Percentiles rank a stretch among this genome's conserved stretches.
Evolutionary conservation across 176 grass and related monocot genomes (phyloP).

Genomic region (Dendrocalamus sinicus): DNA sequence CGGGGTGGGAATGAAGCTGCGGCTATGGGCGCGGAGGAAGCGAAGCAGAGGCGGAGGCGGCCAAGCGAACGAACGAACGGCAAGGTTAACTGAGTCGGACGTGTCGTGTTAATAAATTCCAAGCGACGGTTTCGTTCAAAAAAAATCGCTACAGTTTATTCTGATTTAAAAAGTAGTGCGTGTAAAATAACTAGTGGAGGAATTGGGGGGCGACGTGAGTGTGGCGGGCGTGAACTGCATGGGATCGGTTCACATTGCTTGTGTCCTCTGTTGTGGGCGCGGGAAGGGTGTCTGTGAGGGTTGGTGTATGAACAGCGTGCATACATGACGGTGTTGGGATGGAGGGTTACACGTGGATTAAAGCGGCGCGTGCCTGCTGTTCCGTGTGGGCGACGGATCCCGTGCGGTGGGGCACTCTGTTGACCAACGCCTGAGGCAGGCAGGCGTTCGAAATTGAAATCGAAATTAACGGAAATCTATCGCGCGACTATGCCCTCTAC

Average conservation of each 20-base stretch:
- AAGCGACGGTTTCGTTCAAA: not conserved
- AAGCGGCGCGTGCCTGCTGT: conserved; percentile 37
- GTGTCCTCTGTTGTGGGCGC: too few species aligned
- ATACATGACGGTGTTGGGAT: not conserved
- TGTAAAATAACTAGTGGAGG: not conserved
- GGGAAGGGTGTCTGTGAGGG: not conserved
- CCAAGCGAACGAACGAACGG: not conserved
- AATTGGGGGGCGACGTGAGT: conserved; percentile 6
- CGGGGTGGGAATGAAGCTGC: not conserved
- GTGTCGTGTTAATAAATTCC: not conserved
- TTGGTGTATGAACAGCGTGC: not conserved
- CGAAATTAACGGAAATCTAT: not conserved
- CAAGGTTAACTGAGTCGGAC: not conserved
- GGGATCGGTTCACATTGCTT: not conserved
- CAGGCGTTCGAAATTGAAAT: not conserved
- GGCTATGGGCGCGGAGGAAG: conserved; percentile 27
- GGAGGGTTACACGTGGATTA: conserved; percentile 41
- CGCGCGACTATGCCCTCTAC: too few species aligned
- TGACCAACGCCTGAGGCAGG: not conserved
- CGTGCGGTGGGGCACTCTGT: conserved; percentile 48
- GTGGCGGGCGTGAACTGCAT: not conserved
- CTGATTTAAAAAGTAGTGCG: conserved; percentile 9
- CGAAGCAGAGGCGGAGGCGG: conserved; percentile 39
- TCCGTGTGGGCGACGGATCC: conserved; percentile 21
- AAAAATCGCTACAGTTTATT: not conserved